phyloP scores from a whole-genome alignment of 352 stramenopile genomes.

The Phytopythium aichiense region DNA sequence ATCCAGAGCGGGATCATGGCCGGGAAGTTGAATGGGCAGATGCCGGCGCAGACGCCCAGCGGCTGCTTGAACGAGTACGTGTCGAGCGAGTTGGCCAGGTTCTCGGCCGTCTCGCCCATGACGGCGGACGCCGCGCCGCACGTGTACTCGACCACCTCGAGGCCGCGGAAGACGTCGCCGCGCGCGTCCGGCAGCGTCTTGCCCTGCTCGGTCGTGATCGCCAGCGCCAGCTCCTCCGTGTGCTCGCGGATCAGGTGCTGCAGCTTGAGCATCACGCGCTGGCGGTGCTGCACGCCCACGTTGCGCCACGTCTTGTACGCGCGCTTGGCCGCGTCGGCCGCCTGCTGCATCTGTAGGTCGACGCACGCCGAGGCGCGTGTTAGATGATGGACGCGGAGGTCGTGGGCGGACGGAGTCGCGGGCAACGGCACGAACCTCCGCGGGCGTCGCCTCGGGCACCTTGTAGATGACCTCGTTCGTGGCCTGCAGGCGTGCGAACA shows the following conservation, averaged over 20 bases:
- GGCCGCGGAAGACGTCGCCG: slow-evolving; percentile 96
- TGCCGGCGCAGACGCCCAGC: slow-evolving; percentile 91
- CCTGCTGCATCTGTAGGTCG: slow-evolving; percentile 66
- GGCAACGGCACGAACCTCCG: slow-evolving; percentile 41
- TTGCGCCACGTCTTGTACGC: slow-evolving; percentile 93
- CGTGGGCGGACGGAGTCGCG: too few species aligned
- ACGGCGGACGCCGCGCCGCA: slow-evolving; percentile 81
- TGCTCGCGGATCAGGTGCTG: slow-evolving; percentile 94
- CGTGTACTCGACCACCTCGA: slow-evolving; percentile 85
- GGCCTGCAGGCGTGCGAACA: slow-evolving; percentile 23
- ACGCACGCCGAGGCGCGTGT: not conserved
- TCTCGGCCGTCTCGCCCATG: slow-evolving; percentile 95
- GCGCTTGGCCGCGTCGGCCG: slow-evolving; percentile 64
- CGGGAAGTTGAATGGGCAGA: slow-evolving; percentile 96
- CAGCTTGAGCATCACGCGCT: slow-evolving; percentile 95
- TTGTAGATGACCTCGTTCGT: slow-evolving; percentile 87
- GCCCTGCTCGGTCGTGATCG: slow-evolving; percentile 92
- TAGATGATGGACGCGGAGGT: not conserved
- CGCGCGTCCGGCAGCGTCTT: slow-evolving; percentile 94
- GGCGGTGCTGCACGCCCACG: slow-evolving; percentile 91
- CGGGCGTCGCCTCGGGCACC: slow-evolving; percentile 83
- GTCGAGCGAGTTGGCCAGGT: slow-evolving; percentile 91
- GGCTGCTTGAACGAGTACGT: slow-evolving; percentile 96
- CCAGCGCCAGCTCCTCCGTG: slow-evolving; percentile 92
- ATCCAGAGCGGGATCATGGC: slow-evolving; percentile 97